Conservation (phyloP, 305 asterid species). For the Solanum chacoense region DNA sequence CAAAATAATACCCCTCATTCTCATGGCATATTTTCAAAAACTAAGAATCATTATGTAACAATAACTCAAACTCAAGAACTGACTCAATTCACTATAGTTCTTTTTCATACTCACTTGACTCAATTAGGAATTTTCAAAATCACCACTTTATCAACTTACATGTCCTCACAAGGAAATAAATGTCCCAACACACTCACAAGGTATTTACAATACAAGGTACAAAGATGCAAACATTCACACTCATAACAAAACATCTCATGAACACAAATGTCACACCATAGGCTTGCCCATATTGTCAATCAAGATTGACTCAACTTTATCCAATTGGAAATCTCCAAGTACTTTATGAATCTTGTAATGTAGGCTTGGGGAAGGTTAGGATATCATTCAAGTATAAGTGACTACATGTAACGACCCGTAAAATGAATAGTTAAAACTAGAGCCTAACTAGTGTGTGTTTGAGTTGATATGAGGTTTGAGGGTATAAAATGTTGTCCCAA, state of each 20-base stretch:
- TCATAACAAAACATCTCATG: not conserved
- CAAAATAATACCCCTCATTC: not conserved
- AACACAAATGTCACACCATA: not conserved
- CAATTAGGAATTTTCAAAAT: no score
- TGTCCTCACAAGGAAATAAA: not conserved
- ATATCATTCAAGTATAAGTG: no score
- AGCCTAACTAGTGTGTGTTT: no score
- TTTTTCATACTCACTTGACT: not conserved
- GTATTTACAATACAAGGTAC: not conserved
- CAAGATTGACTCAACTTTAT: no score
- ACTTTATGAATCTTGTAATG: no score
- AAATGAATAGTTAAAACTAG: no score
- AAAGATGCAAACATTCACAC: not conserved
- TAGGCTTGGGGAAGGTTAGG: no score
- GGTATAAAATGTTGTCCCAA: no score
- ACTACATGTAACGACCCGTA: no score
- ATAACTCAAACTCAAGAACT: not conserved
- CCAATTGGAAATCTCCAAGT: no score
- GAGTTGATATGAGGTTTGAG: no score
- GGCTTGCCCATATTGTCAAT: no score
- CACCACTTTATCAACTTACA: not conserved
- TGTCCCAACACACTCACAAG: not conserved
- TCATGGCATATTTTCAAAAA: not conserved
- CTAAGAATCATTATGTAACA: not conserved
- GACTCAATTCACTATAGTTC: not conserved